These are phyloP conservation scores for Termitomyces sp. DNA, from an alignment of 768 basidiomycete species.

Conservation along the genomic window DNA sequence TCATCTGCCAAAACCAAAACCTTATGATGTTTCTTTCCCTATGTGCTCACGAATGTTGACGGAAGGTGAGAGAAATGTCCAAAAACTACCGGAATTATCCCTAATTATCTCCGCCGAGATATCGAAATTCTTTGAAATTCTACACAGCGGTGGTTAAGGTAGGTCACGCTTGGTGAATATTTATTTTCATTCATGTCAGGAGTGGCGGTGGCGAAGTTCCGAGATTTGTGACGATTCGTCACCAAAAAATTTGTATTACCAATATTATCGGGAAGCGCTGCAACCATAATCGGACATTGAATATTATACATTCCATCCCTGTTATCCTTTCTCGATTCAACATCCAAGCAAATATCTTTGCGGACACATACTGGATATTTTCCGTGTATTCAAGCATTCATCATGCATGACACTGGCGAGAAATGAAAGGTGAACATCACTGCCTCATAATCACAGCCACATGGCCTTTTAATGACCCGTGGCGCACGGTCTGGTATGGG, in stretches of 20 bases:
- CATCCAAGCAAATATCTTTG: neutral
- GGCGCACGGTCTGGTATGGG: neutral
- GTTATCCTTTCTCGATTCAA: too few relatives aligned
- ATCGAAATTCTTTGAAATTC: neutral
- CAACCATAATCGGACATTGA: neutral
- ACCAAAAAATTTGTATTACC: too few relatives aligned
- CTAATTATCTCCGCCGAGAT: neutral
- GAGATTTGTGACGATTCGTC: too few relatives aligned
- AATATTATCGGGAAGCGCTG: neutral
- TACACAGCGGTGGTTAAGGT: neutral
- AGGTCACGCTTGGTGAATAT: neutral
- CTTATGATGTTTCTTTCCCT: neutral
- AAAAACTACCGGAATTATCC: neutral
- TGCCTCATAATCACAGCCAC: neutral
- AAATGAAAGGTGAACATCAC: neutral
- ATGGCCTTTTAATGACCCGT: neutral
- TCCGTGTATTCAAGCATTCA: neutral
- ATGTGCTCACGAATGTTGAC: neutral
- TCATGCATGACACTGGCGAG: too few relatives aligned
- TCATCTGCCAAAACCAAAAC: neutral
- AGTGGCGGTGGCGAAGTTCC: neutral
- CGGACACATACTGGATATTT: too few relatives aligned
- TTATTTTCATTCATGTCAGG: neutral
- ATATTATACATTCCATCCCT: neutral
- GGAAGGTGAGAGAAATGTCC: neutral